Evolutionary conservation across 2,329 filamentous ascomycete genomes (phyloP).

Genomic region (Neurospora crassa): DNA sequence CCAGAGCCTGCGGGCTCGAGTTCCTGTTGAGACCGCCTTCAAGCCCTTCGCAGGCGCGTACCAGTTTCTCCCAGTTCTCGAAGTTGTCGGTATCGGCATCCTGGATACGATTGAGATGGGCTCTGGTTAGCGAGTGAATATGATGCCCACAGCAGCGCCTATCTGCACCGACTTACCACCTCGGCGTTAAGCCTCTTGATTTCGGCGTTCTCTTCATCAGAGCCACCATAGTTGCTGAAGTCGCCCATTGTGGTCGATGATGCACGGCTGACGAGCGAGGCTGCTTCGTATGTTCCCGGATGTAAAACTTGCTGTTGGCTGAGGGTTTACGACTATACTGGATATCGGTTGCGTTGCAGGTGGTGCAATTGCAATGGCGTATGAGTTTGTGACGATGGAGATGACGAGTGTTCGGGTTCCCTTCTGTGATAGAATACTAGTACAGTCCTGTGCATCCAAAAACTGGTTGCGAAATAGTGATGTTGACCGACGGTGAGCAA

Average conservation of each 20-base stretch:
- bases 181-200: constrained; percentile 69
- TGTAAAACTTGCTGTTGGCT: background rate
- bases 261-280: constrained; percentile 8
- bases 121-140: constrained; percentile 2
- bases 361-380: background rate
- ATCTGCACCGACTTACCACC: constrained; percentile 51
- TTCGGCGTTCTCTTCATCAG: constrained; percentile 74
- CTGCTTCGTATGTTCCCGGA: background rate
- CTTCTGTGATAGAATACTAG: background rate
- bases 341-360: background rate
- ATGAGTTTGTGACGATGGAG: background rate
- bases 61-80: constrained; percentile 88
- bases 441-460: background rate
- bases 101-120: constrained; percentile 26
- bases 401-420: background rate
- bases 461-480: background rate
- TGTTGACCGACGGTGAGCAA: background rate
- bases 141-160: background rate
- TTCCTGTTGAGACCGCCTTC: constrained; percentile 95
- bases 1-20: constrained; percentile 87
- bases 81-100: constrained; percentile 77
- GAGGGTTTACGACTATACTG: background rate
- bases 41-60: constrained; percentile 70
- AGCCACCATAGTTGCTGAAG: constrained; percentile 58
- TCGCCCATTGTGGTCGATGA: constrained; percentile 49